A percentile compares a stretch with the other conserved stretches of the same genome.
These are phyloP conservation scores for Plectosphaerella plurivora DNA, from an alignment of 2,329 filamentous ascomycete genomes.

Conservation along the genomic window DNA sequence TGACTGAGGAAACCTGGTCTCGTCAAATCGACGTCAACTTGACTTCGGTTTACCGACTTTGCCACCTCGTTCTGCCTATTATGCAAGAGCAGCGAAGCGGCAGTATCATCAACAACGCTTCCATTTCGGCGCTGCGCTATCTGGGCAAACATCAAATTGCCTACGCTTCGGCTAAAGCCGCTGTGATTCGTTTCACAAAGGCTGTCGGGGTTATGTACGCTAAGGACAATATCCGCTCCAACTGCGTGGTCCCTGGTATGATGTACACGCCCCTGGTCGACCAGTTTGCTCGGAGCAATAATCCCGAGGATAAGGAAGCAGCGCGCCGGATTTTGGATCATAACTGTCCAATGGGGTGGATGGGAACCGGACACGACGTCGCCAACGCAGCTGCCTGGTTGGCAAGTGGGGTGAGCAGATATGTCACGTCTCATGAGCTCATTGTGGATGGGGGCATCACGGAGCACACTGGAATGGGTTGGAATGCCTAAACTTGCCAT, in stretches of 20 bases:
- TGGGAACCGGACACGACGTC: neutral
- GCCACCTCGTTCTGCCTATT: neutral
- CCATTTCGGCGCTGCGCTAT: neutral
- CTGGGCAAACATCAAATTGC: neutral
- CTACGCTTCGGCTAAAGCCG: neutral
- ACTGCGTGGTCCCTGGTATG: neutral
- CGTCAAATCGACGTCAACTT: neutral
- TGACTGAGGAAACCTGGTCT: neutral
- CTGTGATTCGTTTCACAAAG: constrained; percentile 2
- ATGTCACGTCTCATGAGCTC: neutral
- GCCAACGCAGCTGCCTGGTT: neutral
- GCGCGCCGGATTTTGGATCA: neutral
- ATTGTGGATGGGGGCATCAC: neutral
- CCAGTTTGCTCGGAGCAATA: neutral
- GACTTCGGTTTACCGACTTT: neutral
- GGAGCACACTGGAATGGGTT: neutral
- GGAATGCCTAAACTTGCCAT: no score
- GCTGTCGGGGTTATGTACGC: neutral
- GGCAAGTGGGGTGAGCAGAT: neutral
- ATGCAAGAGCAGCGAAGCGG: neutral
- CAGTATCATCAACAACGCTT: neutral
- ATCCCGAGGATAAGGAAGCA: neutral
- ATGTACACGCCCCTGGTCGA: neutral
- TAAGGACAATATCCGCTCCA: neutral
- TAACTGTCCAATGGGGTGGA: neutral